Evolutionary conservation across 1,284 basidiomycete genomes (phyloP), one percentile per base, ranked within the genome.

Genomic region (Leccinum pachyderme): DNA sequence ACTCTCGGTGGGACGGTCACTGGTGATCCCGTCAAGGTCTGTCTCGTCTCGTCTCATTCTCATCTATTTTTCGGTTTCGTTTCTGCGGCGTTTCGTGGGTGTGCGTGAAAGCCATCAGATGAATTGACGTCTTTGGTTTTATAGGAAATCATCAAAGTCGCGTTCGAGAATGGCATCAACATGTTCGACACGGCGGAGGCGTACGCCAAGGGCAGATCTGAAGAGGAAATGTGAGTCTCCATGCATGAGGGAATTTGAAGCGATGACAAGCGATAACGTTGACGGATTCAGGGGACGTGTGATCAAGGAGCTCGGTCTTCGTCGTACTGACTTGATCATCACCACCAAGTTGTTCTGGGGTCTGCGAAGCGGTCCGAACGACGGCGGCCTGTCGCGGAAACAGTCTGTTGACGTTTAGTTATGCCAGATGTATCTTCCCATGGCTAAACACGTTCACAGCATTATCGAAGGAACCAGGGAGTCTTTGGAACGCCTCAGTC

Each of bases 171-270:
- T 52, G 77, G 73, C 49, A 79, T 75, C 70, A 81, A 69, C 61
- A 76, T 74, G 73, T 83, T 84, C 56, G 82, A 84, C 65, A 84
- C 81, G n/a, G 82, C 83, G 15, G 83, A 86, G 65, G 76, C 70
- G 4, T 86, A 87, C 65, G 72, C 78, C 45, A 69, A 71, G 15
- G 84, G 83, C 11, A 73, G 78, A 45, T 75, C 75, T 47, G 78
- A 80, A 66, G 63, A 68, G 22, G 76, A 77, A 57, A 74, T 76
- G 68, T 72, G 59, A 58, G 49, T 27, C 7, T 29, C 65, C 11
- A 13, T 15, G 24, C 9, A 18, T 11, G 2, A n/a, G 15, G 15
- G n/a, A n/a, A 11, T 46, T n/a, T 29, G 27, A 29, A 27, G 25
- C 18, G 24, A 44, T 44, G 37, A 22, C 37, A 18, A 44, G 43